phyloP scores from a whole-genome alignment of 805 yeast genomes.

The Wickerhamomyces bovis region DNA sequence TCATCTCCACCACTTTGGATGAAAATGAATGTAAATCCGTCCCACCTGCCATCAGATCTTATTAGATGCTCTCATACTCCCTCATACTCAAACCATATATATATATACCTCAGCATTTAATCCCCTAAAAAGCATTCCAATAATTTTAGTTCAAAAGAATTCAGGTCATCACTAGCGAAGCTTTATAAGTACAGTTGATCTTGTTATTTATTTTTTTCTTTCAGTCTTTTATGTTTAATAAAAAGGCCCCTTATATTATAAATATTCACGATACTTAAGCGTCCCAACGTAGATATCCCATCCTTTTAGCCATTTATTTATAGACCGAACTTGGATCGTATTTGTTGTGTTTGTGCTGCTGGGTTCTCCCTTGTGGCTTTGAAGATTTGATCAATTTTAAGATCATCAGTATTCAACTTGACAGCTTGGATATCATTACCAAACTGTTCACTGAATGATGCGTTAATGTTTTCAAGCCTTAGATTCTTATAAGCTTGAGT shows the following conservation, averaged over 20 bases:
- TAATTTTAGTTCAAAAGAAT: background rate
- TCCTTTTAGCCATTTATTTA: background rate
- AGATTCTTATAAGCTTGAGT: constrained; percentile 10
- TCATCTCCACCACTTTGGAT: constrained; percentile 78
- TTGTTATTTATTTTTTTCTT: background rate
- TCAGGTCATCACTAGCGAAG: background rate
- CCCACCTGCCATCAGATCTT: constrained; percentile 95
- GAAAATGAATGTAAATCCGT: constrained; percentile 90
- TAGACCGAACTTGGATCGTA: constrained; percentile 4
- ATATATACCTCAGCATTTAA: background rate
- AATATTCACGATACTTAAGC: background rate
- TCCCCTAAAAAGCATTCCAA: background rate
- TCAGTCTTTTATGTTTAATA: background rate
- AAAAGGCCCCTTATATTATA: background rate
- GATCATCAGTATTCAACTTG: constrained; percentile 2
- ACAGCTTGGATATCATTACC: constrained; percentile 11
- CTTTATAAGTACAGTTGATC: background rate
- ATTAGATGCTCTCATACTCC: constrained; percentile 35
- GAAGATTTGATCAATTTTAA: constrained; percentile 10
- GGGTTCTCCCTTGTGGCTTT: constrained; percentile 12
- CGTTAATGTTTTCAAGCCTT: constrained; percentile 8
- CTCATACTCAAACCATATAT: background rate
- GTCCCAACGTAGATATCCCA: background rate
- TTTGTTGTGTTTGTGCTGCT: constrained; percentile 8
- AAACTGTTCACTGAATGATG: constrained; percentile 12